Conservation (phyloP, 2,329 filamentous ascomycete species). For the Fonsecaea nubica region DNA sequence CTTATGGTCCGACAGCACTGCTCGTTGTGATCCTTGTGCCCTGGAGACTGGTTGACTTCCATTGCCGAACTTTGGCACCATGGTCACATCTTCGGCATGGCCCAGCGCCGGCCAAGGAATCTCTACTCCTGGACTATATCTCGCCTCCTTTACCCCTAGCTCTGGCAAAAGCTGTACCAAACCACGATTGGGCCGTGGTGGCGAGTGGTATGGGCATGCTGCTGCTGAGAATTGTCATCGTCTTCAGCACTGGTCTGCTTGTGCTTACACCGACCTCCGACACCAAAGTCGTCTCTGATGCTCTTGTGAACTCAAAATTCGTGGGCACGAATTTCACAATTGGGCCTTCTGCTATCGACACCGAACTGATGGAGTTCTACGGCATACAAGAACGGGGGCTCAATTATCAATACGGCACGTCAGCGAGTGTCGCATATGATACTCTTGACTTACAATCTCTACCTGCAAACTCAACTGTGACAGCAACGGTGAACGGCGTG, state of each 20-base stretch:
- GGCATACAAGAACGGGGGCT: slow-evolving; percentile 10
- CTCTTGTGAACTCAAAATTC: neutral
- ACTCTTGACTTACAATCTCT: slow-evolving; percentile 15
- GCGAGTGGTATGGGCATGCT: slow-evolving; percentile 39
- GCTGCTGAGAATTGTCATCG: slow-evolving; percentile 39
- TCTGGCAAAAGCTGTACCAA: slow-evolving; percentile 39
- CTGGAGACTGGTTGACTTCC: slow-evolving; percentile 26
- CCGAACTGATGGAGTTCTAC: slow-evolving; percentile 12
- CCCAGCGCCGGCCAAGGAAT: slow-evolving; percentile 40
- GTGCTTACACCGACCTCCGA: slow-evolving; percentile 38
- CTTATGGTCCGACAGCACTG: slow-evolving; percentile 38
- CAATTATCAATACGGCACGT: slow-evolving; percentile 12
- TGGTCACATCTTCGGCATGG: slow-evolving; percentile 42
- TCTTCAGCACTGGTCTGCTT: slow-evolving; percentile 42
- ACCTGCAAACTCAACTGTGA: neutral
- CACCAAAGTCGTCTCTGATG: neutral
- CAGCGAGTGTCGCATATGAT: slow-evolving; percentile 10
- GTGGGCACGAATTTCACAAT: neutral
- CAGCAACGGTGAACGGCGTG: slow-evolving; percentile 11
- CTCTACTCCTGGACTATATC: slow-evolving; percentile 44
- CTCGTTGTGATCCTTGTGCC: slow-evolving; percentile 38
- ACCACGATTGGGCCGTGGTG: slow-evolving; percentile 43
- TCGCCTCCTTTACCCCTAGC: slow-evolving; percentile 40
- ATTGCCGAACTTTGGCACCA: slow-evolving; percentile 41
- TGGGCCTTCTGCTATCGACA: neutral